These are phyloP conservation scores for Orobanche coerulescens DNA, from an alignment of 257 asterid genomes.

Conservation along the genomic window DNA sequence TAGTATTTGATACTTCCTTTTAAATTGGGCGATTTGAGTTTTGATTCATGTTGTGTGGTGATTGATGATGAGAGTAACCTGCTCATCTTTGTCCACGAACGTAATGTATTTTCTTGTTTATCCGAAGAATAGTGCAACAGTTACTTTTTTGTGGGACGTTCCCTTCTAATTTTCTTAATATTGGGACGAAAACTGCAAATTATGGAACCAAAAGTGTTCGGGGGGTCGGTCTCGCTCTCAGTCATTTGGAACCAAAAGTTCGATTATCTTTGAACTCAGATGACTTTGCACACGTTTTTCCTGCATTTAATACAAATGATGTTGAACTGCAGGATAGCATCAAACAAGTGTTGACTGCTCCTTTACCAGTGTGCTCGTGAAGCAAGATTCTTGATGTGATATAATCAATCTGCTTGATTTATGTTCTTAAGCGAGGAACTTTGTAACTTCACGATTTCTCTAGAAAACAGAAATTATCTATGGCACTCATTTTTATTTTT, in stretches of 20 bases:
- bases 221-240: no score
- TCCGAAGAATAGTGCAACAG: no score
- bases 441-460: background rate
- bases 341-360: slow-evolving; percentile 31
- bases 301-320: background rate
- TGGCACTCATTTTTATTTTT: no score
- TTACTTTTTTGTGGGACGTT: no score
- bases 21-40: background rate
- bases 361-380: background rate
- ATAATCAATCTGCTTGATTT: slow-evolving; percentile 11
- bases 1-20: background rate
- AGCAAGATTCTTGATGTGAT: background rate
- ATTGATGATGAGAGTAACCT: background rate
- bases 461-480: no score
- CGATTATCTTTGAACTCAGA: no score
- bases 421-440: background rate
- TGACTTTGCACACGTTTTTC: background rate
- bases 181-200: no score
- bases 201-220: no score
- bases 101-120: background rate
- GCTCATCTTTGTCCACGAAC: background rate
- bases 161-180: no score
- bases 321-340: slow-evolving; percentile 32
- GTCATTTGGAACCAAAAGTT: no score
- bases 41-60: background rate